A percentile compares a stretch with the other conserved stretches of the same genome.
Conservation (phyloP, 2,329 filamentous ascomycete genomes). For the Penicillium vulpinum region DNA sequence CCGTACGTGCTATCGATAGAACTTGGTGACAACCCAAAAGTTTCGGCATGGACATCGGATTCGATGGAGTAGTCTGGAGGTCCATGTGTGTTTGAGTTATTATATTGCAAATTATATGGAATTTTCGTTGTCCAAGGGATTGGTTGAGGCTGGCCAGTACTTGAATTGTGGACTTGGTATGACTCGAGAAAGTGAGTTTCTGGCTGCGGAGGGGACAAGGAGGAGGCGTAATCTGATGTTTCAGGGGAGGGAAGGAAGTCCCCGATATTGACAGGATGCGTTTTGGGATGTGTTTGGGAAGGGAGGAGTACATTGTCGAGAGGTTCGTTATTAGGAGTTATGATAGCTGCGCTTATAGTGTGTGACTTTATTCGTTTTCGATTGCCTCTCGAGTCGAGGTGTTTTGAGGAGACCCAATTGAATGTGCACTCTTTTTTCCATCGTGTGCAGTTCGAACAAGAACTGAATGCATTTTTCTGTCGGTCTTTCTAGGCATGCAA, state of each 20-base stretch:
- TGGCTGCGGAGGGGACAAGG: not conserved
- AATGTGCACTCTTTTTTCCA: conserved; percentile 49
- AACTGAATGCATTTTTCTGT: conserved; percentile 10
- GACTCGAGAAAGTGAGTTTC: not conserved
- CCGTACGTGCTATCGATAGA: not conserved
- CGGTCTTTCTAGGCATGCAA: conserved; percentile 10
- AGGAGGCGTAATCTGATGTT: not conserved
- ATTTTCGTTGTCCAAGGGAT: conserved; percentile 1
- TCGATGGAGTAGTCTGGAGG: not conserved
- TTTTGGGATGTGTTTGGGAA: no score
- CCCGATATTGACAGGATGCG: not conserved
- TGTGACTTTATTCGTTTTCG: conserved; percentile 3
- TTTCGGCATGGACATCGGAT: not conserved
- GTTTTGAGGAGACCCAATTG: conserved; percentile 43
- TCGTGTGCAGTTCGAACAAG: conserved; percentile 47
- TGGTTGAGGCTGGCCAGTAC: not conserved
- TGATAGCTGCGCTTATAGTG: not conserved
- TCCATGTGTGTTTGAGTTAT: not conserved
- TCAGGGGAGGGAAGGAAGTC: not conserved
- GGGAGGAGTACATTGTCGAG: conserved; percentile 3
- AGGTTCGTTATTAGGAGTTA: not conserved
- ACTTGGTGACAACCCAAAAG: not conserved
- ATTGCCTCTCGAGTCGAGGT: conserved; percentile 4
- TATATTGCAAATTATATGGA: not conserved
- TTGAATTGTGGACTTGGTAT: not conserved